Evolutionary conservation across 2,329 filamentous ascomycete species (phyloP).

Genomic region (Aspergillus viridinutans): DNA sequence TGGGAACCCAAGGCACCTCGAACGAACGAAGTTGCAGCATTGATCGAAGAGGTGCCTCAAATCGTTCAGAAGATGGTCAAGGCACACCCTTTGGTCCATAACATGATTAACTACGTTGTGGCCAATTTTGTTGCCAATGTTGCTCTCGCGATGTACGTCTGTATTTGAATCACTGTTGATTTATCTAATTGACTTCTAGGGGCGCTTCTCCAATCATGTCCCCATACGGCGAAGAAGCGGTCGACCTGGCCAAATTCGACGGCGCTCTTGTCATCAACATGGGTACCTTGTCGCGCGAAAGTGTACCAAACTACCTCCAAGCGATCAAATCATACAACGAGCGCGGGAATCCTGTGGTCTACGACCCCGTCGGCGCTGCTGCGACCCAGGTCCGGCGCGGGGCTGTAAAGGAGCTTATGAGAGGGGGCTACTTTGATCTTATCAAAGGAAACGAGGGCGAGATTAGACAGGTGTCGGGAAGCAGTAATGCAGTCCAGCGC

Average conservation of each 20-base stretch:
- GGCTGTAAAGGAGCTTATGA: conserved; percentile 67
- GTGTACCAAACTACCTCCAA: conserved; percentile 65
- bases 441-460: conserved; percentile 95
- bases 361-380: conserved; percentile 87
- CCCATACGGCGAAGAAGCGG: conserved; percentile 76
- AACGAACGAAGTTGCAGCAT: conserved; percentile 21
- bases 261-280: conserved; percentile 88
- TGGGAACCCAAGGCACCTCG: conserved; percentile 25
- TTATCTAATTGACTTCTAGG: conserved; percentile 26
- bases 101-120: conserved; percentile 96
- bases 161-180: background rate
- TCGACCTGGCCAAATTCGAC: conserved; percentile 70
- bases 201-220: conserved; percentile 94
- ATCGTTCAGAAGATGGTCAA: conserved; percentile 60
- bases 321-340: conserved; percentile 79
- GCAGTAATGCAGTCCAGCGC: conserved; percentile 59
- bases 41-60: conserved; percentile 36
- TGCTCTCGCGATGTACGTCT: conserved; percentile 62
- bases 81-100: conserved; percentile 74
- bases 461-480: conserved; percentile 67
- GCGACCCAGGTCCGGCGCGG: conserved; percentile 70
- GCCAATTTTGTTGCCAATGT: conserved; percentile 94
- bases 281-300: conserved; percentile 80
- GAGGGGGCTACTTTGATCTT: conserved; percentile 72
- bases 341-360: conserved; percentile 68